These are phyloP conservation scores for Backusella mclennaniae DNA, from an alignment of 192 early-diverging fungal species.

Conservation along the genomic window DNA sequence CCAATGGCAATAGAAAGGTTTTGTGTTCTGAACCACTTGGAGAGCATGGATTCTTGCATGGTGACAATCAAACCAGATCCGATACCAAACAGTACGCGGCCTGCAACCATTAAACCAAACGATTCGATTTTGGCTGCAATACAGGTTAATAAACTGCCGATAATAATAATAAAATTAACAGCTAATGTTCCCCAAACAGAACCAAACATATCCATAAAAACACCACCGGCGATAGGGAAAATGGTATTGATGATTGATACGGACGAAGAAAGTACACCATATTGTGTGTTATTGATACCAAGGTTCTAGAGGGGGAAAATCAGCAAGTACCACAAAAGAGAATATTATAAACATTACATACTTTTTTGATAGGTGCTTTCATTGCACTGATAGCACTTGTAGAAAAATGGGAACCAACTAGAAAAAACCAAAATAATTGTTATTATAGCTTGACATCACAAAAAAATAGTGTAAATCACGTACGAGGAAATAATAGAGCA, in stretches of 20 bases:
- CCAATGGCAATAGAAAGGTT: slow-evolving; percentile 69
- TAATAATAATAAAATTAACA: slow-evolving; percentile 54
- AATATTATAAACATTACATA: slow-evolving; percentile 26
- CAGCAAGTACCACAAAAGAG: neutral
- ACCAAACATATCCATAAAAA: slow-evolving; percentile 65
- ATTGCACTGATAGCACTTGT: slow-evolving; percentile 66
- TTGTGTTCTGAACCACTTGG: slow-evolving; percentile 72
- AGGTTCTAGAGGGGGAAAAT: slow-evolving; percentile 37
- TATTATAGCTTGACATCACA: neutral
- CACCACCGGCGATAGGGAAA: slow-evolving; percentile 52
- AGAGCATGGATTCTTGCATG: slow-evolving; percentile 75
- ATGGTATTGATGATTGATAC: slow-evolving; percentile 61
- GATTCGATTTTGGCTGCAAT: slow-evolving; percentile 45
- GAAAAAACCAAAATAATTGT: neutral
- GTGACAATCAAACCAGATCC: slow-evolving; percentile 72
- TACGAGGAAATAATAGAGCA: slow-evolving; percentile 63
- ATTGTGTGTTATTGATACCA: slow-evolving; percentile 56
- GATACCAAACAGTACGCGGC: slow-evolving; percentile 58
- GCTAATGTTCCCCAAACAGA: slow-evolving; percentile 53
- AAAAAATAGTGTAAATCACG: neutral
- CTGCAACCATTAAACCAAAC: slow-evolving; percentile 53
- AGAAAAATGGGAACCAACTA: slow-evolving; percentile 72
- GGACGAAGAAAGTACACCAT: slow-evolving; percentile 62
- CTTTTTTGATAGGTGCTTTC: slow-evolving; percentile 70
- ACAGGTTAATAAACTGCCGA: slow-evolving; percentile 53